Base-by-base conservation (phyloP, 2,329 filamentous ascomycete genomes). In the Trichophaea hybrida region DNA sequence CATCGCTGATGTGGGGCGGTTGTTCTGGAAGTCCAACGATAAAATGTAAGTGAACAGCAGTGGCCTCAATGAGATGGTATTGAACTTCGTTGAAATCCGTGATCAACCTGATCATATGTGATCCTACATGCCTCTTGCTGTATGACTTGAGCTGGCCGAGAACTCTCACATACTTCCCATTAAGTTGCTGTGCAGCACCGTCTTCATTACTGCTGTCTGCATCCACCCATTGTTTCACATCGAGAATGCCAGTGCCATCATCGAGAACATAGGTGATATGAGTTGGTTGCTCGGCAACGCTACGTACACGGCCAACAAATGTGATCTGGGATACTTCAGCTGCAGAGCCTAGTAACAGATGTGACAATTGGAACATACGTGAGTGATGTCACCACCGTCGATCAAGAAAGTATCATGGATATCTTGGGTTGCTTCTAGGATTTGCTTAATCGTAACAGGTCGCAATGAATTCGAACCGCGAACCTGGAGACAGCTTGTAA, bases 401-500 rank as follows among this genome's bases (percentile, higher is more conserved):
- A 97, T 86, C 65, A 83, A 82, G 24, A 33, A 13, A n/a, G 15
- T 15, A 24, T 55, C 53, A 24, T 88, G 84, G 59, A 83, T 82
- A 61, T 84, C 81, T 1, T 83, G 81, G 71, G 86, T 84, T 65
- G 88, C 87, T 64, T 94, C 88, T 70, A 90, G 76, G 60, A 96
- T 80, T 74, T 98, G 93, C 73, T 96, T 96, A 74, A 97, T 88
- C 8, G 93, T 98, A 51, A 96, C 86, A 0, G 93, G 90, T 49
- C 93, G 86, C 56, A 98, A 80, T 17, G 88, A 90, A 69, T 96
- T 64, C 49, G 61, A 35, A 32, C 32, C 57, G 35, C 63, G 61
- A 35, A 44, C 32, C 59, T 64, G 15, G 7, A 33, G 24, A 17
- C 32, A 7, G 7, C 48, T 60, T 51, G 53, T 53, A 7, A 55